A percentile compares a stretch with the other conserved stretches of the same genome.
Conservation (phyloP, 768 basidiomycete genomes). For the Pleurotus eryngii region DNA sequence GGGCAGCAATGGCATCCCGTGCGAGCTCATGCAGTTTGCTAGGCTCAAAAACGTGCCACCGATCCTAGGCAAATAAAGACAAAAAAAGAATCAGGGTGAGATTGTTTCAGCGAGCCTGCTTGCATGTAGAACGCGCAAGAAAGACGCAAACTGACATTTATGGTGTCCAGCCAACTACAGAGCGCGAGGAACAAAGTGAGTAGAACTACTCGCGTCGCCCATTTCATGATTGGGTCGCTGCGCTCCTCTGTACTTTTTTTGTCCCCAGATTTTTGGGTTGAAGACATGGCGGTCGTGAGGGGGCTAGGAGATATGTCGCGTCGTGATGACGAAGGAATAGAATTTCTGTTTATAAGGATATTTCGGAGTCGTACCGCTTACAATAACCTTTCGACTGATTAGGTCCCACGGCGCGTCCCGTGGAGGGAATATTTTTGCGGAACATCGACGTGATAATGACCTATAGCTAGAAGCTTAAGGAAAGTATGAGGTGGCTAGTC, state of each 20-base stretch:
- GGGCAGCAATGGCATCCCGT: slow-evolving; percentile 64
- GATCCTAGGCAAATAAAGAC: slow-evolving; percentile 43
- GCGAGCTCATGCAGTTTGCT: slow-evolving; percentile 68
- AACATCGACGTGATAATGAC: too few relatives aligned
- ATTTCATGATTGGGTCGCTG: slow-evolving; percentile 22
- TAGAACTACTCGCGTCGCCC: slow-evolving; percentile 33
- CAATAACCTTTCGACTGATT: neutral
- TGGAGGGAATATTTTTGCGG: too few relatives aligned
- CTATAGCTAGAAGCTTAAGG: too few relatives aligned
- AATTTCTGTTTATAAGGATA: neutral
- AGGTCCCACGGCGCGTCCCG: too few relatives aligned
- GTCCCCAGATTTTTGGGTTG: neutral
- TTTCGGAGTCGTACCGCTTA: neutral
- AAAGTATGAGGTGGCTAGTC: too few relatives aligned
- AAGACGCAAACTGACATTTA: slow-evolving; percentile 45
- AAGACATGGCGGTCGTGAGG: neutral
- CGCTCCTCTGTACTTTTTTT: neutral
- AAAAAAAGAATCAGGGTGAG: neutral
- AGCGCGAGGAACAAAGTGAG: slow-evolving; percentile 32
- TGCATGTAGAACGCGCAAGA: too few relatives aligned
- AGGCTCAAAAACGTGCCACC: slow-evolving; percentile 87
- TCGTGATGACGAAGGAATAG: too few relatives aligned
- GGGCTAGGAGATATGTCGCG: too few relatives aligned
- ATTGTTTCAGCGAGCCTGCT: too few relatives aligned
- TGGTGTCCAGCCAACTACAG: slow-evolving; percentile 54